These are phyloP conservation scores for Paxillus rubicundulus DNA, from an alignment of 768 basidiomycete genomes.

Conservation along the genomic window DNA sequence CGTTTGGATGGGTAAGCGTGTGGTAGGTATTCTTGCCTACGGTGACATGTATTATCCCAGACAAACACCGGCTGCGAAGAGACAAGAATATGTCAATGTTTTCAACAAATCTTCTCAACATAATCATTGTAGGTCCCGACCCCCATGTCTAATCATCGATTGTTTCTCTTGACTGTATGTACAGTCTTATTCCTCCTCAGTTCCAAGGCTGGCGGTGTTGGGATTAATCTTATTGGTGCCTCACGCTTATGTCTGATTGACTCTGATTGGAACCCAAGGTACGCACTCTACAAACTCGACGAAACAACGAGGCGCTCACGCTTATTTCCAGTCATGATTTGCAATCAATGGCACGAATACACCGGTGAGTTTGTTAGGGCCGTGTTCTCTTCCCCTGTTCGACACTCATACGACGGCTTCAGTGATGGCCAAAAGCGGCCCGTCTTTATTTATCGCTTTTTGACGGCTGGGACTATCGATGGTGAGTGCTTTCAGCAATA, in stretches of 20 bases:
- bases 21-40: background rate
- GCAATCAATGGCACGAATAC: constrained; percentile 97
- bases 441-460: constrained; percentile 85
- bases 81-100: constrained; percentile 82
- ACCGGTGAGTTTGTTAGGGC: constrained; percentile 52
- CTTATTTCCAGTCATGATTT: constrained; percentile 66
- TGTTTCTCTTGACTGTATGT: constrained; percentile 1
- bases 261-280: constrained; percentile 95
- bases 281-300: background rate
- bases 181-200: constrained; percentile 88
- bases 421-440: constrained; percentile 94
- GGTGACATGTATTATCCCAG: constrained; percentile 34
- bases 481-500: constrained; percentile 41
- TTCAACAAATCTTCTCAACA: constrained; percentile 82
- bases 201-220: constrained; percentile 94
- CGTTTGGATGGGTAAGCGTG: constrained; percentile 78
- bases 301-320: background rate
- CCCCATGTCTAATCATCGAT: background rate
- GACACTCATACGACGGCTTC: constrained; percentile 9
- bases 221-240: constrained; percentile 89
- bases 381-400: background rate
- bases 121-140: constrained; percentile 54
- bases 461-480: constrained; percentile 89
- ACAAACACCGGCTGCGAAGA: constrained; percentile 71
- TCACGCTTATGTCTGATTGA: constrained; percentile 86